These are phyloP conservation scores for Termitomyces sp. DNA, from an alignment of 768 basidiomycete genomes.

Conservation along the genomic window DNA sequence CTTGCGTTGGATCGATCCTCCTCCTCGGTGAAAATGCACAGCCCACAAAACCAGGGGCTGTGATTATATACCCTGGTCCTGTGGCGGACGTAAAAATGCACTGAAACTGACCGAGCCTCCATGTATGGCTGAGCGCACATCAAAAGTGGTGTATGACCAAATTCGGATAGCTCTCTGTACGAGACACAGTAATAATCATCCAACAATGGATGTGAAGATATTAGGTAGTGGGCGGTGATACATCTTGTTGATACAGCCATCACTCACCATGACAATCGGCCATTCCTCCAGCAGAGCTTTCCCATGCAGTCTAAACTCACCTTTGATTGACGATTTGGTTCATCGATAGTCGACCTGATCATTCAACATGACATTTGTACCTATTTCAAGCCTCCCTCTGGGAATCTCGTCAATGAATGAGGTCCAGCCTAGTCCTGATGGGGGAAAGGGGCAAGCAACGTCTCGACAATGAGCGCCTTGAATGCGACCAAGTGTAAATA, in stretches of 20 bases:
- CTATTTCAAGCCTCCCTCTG: background rate
- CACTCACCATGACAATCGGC: background rate
- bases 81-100: background rate
- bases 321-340: background rate
- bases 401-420: background rate
- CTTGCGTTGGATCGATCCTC: background rate
- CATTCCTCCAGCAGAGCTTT: background rate
- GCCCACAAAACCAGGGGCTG: background rate
- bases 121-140: background rate
- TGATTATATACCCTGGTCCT: background rate
- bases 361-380: background rate
- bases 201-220: too few species aligned
- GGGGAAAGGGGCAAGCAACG: background rate
- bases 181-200: background rate
- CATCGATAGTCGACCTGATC: background rate
- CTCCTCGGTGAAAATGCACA: background rate
- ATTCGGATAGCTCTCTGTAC: background rate
- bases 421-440: background rate
- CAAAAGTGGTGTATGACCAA: background rate
- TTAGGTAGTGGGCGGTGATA: background rate
- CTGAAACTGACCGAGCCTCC: background rate
- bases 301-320: background rate
- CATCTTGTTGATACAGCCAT: background rate
- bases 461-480: background rate
- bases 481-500: background rate